These are phyloP conservation scores for Pichia insulana DNA, from an alignment of 805 yeast genomes.

Conservation along the genomic window DNA sequence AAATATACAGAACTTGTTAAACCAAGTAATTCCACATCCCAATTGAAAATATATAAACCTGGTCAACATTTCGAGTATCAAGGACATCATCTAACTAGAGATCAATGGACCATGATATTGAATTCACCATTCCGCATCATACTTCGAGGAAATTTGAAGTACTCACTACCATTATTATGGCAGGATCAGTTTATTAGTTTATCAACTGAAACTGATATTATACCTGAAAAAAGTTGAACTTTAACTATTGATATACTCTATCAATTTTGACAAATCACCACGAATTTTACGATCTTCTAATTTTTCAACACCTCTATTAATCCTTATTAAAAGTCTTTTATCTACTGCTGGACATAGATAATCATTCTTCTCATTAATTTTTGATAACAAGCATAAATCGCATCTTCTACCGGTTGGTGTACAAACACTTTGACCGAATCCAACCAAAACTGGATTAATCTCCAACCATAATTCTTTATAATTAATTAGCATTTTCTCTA, in stretches of 20 bases:
- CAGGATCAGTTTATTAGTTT: slow-evolving; percentile 23
- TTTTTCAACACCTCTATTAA: slow-evolving; percentile 18
- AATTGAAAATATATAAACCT: slow-evolving; percentile 25
- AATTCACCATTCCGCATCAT: slow-evolving; percentile 22
- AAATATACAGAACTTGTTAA: slow-evolving; percentile 15
- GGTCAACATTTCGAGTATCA: slow-evolving; percentile 21
- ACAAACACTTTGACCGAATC: slow-evolving; percentile 89
- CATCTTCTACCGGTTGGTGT: slow-evolving; percentile 63
- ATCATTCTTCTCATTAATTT: slow-evolving; percentile 6
- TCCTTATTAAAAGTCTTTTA: slow-evolving; percentile 32
- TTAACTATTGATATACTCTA: slow-evolving; percentile 25
- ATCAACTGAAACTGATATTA: slow-evolving; percentile 20
- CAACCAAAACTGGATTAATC: slow-evolving; percentile 79
- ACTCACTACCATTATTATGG: slow-evolving; percentile 23
- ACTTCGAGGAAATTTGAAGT: slow-evolving; percentile 27
- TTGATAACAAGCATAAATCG: slow-evolving; percentile 50
- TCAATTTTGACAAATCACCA: slow-evolving; percentile 35
- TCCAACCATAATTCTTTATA: slow-evolving; percentile 62
- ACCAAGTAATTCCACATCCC: slow-evolving; percentile 19
- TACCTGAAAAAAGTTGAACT: slow-evolving; percentile 5
- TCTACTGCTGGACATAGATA: slow-evolving; percentile 55
- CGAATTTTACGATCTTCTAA: slow-evolving; percentile 24
- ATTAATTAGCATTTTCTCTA: slow-evolving; percentile 67
- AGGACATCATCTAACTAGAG: slow-evolving; percentile 17
- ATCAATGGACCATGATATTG: slow-evolving; percentile 25